Evolutionary conservation across 2,329 filamentous ascomycete species (phyloP), one percentile per base, ranked within the genome.

Genomic region (Penicillium sp.): DNA sequence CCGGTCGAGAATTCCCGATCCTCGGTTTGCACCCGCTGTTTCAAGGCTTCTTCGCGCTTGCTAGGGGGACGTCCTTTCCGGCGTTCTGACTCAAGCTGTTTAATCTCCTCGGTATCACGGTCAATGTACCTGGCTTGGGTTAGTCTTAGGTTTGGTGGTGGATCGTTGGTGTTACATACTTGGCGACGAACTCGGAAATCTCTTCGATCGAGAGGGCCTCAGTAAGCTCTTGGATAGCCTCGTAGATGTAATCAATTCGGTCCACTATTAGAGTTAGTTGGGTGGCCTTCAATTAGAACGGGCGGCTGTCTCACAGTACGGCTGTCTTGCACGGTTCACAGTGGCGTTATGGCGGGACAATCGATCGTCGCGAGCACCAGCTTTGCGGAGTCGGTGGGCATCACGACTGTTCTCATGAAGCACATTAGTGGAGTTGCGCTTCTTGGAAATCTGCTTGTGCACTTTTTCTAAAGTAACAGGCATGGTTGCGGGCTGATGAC

Each of bases 351-450:
- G 79, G 72, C 88, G 89, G 65, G 86, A 86, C 36, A 99, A 82
- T 71, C 90, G 90, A 68, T 94, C 88, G 69, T 97, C 93, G 75
- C 94, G 84, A 62, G 88, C 83, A 61, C 86, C 85, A 21, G 94
- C 94, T 68, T 87, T 85, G 73, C 91, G 89, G 62, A 97, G 80
- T 51, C 91, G 85, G 70, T 89, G 85, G 4, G 92, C 90, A 79
- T 97, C 91, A 65, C 94, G 84, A 60, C 92, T 96, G 73, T 91
- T 91, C 75, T 92, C 89, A 71, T 97, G 93, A 23, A 97, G 82
- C 13, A 88, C 83, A 31, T 88, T 87, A 47, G 91, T 83, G 39
- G 86, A 86, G 21, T 86, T 86, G 65, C 89, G 86, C 83, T 97
- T 97, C 80, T 96, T 96, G 35, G 86, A 81, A 63, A 97, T 93